phyloP scores from a whole-genome alignment of 2,329 filamentous ascomycete genomes.

The Zasmidium angulare region DNA sequence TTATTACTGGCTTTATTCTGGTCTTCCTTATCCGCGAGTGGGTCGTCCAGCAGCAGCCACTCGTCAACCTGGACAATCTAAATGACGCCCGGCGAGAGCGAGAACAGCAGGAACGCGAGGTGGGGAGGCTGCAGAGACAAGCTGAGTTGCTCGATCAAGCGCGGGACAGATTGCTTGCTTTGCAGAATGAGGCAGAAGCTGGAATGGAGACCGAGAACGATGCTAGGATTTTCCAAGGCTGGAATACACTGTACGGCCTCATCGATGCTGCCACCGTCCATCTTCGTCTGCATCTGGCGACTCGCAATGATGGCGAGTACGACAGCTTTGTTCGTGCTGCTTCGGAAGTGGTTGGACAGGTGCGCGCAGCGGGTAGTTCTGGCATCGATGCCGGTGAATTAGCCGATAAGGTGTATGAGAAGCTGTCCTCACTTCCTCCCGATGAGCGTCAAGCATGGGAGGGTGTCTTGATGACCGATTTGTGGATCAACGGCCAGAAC shows the following conservation, averaged over 20 bases:
- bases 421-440: constrained; percentile 21
- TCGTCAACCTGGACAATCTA: constrained; percentile 61
- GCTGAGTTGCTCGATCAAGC: constrained; percentile 31
- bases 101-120: constrained; percentile 31
- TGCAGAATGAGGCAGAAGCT: constrained; percentile 23
- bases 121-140: constrained; percentile 27
- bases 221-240: constrained; percentile 25
- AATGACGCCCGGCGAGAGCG: constrained; percentile 28
- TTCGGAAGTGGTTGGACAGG: constrained; percentile 21
- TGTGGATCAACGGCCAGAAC: constrained; percentile 4
- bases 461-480: constrained; percentile 21
- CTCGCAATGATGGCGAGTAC: constrained; percentile 12
- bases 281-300: constrained; percentile 12
- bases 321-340: constrained; percentile 14
- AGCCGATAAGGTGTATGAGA: constrained; percentile 24
- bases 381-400: constrained; percentile 20
- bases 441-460: constrained; percentile 29
- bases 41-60: constrained; percentile 95
- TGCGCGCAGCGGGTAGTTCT: constrained; percentile 21
- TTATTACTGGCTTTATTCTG: constrained; percentile 93
- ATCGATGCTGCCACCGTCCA: constrained; percentile 29
- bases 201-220: constrained; percentile 8
- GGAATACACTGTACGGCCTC: constrained; percentile 24
- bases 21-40: constrained; percentile 96
- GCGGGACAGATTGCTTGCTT: constrained; percentile 24